These are phyloP conservation scores for Saccharomycopsis selenospora DNA, from an alignment of 805 yeast genomes.

Conservation along the genomic window DNA sequence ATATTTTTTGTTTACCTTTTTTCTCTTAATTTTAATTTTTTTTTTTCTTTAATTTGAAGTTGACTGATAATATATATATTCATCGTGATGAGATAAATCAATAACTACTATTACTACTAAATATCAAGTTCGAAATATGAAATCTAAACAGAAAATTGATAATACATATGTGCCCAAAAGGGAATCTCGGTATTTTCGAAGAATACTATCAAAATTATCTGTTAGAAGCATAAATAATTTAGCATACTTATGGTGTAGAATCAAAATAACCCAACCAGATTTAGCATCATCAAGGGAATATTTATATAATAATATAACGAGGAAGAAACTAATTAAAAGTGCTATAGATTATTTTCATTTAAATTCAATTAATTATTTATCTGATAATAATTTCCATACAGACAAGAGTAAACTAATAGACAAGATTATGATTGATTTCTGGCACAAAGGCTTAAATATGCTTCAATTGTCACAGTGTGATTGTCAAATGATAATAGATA, in stretches of 20 bases:
- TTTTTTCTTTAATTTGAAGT: too few relatives aligned
- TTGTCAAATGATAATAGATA: conserved; percentile 54
- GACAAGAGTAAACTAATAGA: conserved; percentile 35
- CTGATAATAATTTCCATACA: background rate
- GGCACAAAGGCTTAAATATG: conserved; percentile 52
- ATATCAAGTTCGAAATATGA: too few relatives aligned
- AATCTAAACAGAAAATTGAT: background rate
- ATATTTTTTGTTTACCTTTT: too few relatives aligned
- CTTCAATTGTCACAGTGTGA: conserved; percentile 68
- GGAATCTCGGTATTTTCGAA: conserved; percentile 5
- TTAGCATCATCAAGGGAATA: conserved; percentile 10
- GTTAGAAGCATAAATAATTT: conserved; percentile 11
- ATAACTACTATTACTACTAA: too few relatives aligned
- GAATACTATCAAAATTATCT: conserved; percentile 7
- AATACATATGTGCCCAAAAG: conserved; percentile 9
- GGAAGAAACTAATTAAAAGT: conserved; percentile 1
- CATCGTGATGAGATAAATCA: too few relatives aligned
- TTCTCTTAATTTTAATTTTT: too few relatives aligned
- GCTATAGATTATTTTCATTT: conserved; percentile 7
- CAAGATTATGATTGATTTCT: conserved; percentile 40
- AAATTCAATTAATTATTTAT: background rate
- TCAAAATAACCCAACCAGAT: conserved; percentile 13
- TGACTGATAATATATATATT: too few relatives aligned
- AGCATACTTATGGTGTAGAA: conserved; percentile 18
- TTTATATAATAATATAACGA: conserved; percentile 3